Conservation (phyloP, 1,139 yeast genomes). For the Arxiozyma slooffiae region DNA sequence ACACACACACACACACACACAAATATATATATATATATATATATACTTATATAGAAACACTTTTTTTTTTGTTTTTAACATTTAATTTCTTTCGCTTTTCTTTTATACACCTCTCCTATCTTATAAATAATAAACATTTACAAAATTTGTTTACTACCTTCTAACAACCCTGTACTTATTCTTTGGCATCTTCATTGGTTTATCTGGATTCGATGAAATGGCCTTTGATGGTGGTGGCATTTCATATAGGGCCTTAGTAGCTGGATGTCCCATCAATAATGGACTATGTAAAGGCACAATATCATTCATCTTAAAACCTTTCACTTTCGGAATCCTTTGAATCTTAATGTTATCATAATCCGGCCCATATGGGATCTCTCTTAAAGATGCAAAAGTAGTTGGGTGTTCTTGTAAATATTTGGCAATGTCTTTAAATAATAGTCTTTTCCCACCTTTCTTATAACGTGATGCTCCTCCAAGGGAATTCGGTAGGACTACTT, state of each 20-base stretch:
- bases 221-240: conserved; percentile 33
- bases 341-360: conserved; percentile 43
- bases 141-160: conserved; percentile 24
- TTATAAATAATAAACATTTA: background rate
- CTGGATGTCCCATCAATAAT: conserved; percentile 74
- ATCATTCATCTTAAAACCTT: conserved; percentile 75
- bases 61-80: too few relatives aligned
- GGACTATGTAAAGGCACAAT: conserved; percentile 80
- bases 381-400: conserved; percentile 55
- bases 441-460: conserved; percentile 51
- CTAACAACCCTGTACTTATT: conserved; percentile 35
- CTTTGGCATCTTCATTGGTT: conserved; percentile 35
- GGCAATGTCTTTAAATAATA: conserved; percentile 51
- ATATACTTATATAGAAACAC: background rate
- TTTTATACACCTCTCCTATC: background rate
- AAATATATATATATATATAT: background rate
- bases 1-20: background rate
- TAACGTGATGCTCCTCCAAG: conserved; percentile 25
- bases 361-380: conserved; percentile 46
- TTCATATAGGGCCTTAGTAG: conserved; percentile 62
- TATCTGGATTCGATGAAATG: conserved; percentile 32
- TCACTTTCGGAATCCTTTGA: conserved; percentile 61
- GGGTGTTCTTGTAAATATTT: conserved; percentile 58
- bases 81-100: background rate
- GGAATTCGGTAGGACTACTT: conserved; percentile 20